Base-by-base conservation (phyloP, 352 stramenopile genomes). In the Globisporangium recalcitrans region DNA sequence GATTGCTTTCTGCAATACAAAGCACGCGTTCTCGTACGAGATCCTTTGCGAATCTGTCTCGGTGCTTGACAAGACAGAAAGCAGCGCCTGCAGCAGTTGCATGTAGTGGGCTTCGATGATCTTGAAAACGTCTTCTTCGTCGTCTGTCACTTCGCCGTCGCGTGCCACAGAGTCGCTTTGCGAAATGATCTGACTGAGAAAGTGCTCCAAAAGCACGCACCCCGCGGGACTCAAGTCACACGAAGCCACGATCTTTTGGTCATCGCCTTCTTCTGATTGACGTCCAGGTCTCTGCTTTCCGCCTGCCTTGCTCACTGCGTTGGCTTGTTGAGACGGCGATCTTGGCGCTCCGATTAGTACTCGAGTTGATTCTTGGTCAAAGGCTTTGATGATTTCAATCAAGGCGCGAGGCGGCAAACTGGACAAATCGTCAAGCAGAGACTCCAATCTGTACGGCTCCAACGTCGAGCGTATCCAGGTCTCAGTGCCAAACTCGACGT, bases 121-220 rank as follows among this genome's bases (percentile, higher is more conserved):
- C 40, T 67, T 61, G 63, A 67, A 74, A 16, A 90, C 63, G 6
- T 71, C 73, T 40, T 90, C 77, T 0, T 71, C 58, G 60, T 79
- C 69, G 32, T 88, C 76, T 16, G 65, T 42, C 29, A 64, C 54
- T 27, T 60, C 65, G 19, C 69, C 64, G 46, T 71, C 63, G 54
- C 75, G 70, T n/a, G 74, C 58, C 47, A 42, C 7, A 19, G 68
- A 77, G 22, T 58, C 58, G 52, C 71, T 78, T 2, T 72, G 58
- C 8, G 73, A 58, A 14, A 85, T 65, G 32, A 75, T 67, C 51
- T 74, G 75, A 21, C 67, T 75, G 21, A 91, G 53, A 2, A 91
- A 53, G 56, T 90, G 80, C 58, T 88, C 82, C 47, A 89, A 85
- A 0, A 91, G 44, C 24, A 91, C 82, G 48, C 80, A 89, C 1